These are phyloP conservation scores for Sclerotinia spermophila DNA, from an alignment of 2,329 filamentous ascomycete species.

Conservation along the genomic window DNA sequence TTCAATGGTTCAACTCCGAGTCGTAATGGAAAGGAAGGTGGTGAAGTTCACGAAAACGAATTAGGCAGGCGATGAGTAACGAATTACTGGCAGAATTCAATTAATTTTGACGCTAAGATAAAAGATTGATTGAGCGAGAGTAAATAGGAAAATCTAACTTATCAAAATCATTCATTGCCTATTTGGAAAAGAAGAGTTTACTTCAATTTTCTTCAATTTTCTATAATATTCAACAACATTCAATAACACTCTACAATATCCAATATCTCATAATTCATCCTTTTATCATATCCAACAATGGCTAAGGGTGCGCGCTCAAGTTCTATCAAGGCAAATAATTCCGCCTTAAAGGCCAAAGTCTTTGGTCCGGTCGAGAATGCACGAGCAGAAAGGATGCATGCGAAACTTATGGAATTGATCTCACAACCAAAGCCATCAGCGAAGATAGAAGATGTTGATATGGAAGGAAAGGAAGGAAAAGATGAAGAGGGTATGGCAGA, in stretches of 20 bases:
- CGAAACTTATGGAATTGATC: slow-evolving; percentile 78
- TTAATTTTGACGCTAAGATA: slow-evolving; percentile 16
- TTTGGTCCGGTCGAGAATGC: slow-evolving; percentile 81
- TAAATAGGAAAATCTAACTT: not conserved
- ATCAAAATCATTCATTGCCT: slow-evolving; percentile 6
- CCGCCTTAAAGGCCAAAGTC: slow-evolving; percentile 72
- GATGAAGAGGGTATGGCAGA: slow-evolving; percentile 5
- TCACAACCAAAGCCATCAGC: slow-evolving; percentile 66
- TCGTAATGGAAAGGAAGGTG: not conserved
- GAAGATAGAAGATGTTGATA: slow-evolving; percentile 48
- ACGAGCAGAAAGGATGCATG: slow-evolving; percentile 76
- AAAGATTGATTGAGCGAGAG: slow-evolving; percentile 3
- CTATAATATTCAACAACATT: not conserved
- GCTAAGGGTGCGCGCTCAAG: slow-evolving; percentile 83
- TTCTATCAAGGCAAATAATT: slow-evolving; percentile 77
- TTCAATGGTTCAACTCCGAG: not conserved
- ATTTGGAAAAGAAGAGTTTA: not conserved
- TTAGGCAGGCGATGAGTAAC: not conserved
- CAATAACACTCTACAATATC: not conserved
- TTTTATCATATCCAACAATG: slow-evolving; percentile 54
- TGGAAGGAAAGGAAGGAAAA: slow-evolving; percentile 42
- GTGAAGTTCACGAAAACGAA: not conserved
- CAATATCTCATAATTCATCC: not conserved
- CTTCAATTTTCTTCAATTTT: not conserved
- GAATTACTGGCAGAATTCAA: not conserved